Base-by-base conservation (phyloP, 257 asterid genomes). In the Paraleonurus japonicus region DNA sequence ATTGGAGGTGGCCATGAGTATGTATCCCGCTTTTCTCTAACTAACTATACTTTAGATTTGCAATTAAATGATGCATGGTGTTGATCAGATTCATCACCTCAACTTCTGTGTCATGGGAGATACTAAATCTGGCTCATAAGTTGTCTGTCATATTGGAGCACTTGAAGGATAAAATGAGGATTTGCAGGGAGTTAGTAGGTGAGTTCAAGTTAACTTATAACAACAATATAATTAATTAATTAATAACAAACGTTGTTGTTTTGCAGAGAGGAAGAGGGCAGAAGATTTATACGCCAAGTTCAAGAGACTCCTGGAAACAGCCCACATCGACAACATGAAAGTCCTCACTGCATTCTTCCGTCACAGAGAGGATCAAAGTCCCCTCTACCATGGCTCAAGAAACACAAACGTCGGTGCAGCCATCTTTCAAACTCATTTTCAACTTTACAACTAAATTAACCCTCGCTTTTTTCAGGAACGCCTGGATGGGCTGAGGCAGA, bases 1-100 rank as follows among this genome's bases (percentile, higher is more conserved):
- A 71, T 84, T 5, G 92, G 96, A 64, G 74, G 86, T 6, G 90
- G 96, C 10, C 91, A 88, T 2, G 97, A 89, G 98, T 92, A 86
- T 7, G 76, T 24, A 24, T 26, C 24, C 3, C 6, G 20, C 43
- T 5, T 24, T 20, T 8, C 13, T n/a, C 16, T 47, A 5, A 4
- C n/a, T 2, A 47, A n/a, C 22, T 1, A 15, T 1, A n/a, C n/a
- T 47, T 16, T n/a, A 4, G 60, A 12, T 2, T 35, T 35, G 60
- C 4, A 4, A 26, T 30, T 11, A 17, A 65, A 24, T 27, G 30
- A 1, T n/a, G n/a, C n/a, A n/a, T 53, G 12, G 30, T 57, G 1
- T 9, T 67, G 76, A 66, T 72, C 69, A 88, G 95, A 75, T 83
- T 73, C 68, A 55, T 72, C 23, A 50, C 85, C 12, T 72, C 90